These are phyloP conservation scores for Pleurotus djamor DNA, from an alignment of 768 basidiomycete species.

Conservation along the genomic window DNA sequence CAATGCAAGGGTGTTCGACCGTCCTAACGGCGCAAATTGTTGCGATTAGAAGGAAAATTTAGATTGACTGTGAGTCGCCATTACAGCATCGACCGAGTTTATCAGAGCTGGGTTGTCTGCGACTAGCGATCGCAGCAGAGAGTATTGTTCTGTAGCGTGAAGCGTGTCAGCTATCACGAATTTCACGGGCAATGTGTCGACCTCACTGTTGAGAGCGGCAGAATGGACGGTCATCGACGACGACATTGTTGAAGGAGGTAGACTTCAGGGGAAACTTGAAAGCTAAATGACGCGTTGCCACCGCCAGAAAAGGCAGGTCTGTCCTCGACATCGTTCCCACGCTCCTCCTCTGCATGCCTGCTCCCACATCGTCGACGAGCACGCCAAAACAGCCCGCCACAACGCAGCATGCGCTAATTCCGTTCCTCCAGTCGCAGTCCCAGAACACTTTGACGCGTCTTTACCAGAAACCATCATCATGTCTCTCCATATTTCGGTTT, in stretches of 20 bases:
- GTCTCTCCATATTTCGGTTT: constrained; percentile 87
- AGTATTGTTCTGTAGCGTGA: constrained; percentile 55
- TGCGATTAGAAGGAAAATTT: background rate
- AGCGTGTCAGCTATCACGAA: background rate
- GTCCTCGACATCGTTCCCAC: constrained; percentile 11
- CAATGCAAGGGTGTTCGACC: constrained; percentile 83
- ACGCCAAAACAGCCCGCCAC: constrained; percentile 15
- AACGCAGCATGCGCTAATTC: constrained; percentile 64
- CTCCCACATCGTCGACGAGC: constrained; percentile 18
- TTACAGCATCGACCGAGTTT: constrained; percentile 62
- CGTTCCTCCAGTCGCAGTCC: constrained; percentile 80
- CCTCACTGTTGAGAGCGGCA: constrained; percentile 69
- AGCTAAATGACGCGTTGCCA: constrained; percentile 9
- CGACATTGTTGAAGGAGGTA: constrained; percentile 28
- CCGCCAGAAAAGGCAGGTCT: background rate
- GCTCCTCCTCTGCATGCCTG: constrained; percentile 19
- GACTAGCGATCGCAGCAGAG: constrained; percentile 65
- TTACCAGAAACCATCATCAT: constrained; percentile 85
- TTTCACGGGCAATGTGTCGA: background rate
- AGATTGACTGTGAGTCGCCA: constrained; percentile 6
- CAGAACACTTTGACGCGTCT: constrained; percentile 75
- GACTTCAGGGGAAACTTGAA: background rate
- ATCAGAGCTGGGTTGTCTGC: constrained; percentile 59
- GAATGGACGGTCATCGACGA: constrained; percentile 48
- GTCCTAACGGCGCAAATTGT: constrained; percentile 44